Evolutionary conservation across 257 asterid genomes (phyloP), one percentile per base, ranked within the genome.

Genomic region (Solanum neorickii): DNA sequence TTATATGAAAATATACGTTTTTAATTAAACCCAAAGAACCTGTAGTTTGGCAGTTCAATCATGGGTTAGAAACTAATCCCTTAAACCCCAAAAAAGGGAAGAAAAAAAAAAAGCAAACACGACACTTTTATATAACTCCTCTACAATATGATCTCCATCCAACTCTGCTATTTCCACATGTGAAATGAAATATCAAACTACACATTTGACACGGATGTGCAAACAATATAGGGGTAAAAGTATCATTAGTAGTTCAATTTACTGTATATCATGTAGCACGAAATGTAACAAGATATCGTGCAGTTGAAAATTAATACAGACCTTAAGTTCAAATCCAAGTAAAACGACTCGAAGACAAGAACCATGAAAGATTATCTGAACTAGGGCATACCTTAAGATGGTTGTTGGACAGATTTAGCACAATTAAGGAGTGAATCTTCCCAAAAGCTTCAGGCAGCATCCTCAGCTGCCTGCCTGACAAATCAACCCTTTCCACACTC

Each of bases 391-490:
- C 99, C 99, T 90, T 87, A 39, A 97, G 95, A 89, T 91, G 96
- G 89, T 96, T 97, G 85, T 86, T 89, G 33, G 99, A 95, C 91
- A 97, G 88, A 90, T 96, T 92, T 75, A 97, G 94, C 77, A 90
- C 90, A 66, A 95, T 86, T 91, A 96, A 84, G 8, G 95, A 89
- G 84, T 86, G 90, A 70, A 96, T 56, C 90, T 80, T 90, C 89
- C 97, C 98, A 87, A 97, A 92, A 23, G 93, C 96, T 92, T 97
- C 99, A 2, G 99, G 99, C 12, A 97, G 87, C 84, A 94, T 83
- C 89, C 90, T 91, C 95, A 97, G 86, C 86, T 84, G 89, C 46
- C 90, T 92, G 84, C 89, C 95, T 1, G 97, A 89, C 66, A 97
- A 92, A 90, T 91, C 93, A 87, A 97, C 92, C 88, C 88, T 91